phyloP scores from a whole-genome alignment of 2,329 filamentous ascomycete species.

The Clarireedia sp. region DNA sequence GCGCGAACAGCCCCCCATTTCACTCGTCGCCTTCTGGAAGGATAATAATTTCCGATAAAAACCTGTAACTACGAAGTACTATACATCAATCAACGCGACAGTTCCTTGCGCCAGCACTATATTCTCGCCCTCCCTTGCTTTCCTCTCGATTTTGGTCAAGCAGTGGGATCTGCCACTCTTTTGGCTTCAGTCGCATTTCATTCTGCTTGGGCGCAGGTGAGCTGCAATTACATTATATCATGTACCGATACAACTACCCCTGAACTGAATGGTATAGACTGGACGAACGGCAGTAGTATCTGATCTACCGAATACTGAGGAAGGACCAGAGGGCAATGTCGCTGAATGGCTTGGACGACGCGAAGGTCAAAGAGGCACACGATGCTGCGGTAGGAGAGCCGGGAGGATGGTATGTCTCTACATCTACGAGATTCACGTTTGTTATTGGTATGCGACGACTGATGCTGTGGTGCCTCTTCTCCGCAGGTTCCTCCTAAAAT shows the following conservation, averaged over 20 bases:
- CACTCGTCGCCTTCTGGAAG: constrained; percentile 3
- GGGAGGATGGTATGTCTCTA: constrained; percentile 70
- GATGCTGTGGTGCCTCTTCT: constrained; percentile 11
- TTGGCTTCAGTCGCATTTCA: background rate
- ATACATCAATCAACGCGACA: background rate
- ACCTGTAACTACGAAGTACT: background rate
- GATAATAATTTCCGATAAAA: constrained; percentile 7
- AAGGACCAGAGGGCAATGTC: constrained; percentile 56
- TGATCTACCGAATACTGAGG: constrained; percentile 1
- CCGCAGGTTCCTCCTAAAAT: constrained; percentile 89
- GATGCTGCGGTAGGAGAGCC: constrained; percentile 71
- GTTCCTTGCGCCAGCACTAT: background rate
- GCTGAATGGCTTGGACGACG: constrained; percentile 85
- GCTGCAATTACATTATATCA: constrained; percentile 21
- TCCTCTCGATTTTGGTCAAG: background rate
- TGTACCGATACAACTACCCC: constrained; percentile 24
- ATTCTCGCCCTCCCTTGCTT: background rate
- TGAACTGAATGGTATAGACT: constrained; percentile 16
- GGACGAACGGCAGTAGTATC: constrained; percentile 1
- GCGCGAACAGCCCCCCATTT: background rate
- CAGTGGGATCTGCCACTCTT: background rate
- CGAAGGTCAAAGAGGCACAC: constrained; percentile 75
- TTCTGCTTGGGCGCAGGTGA: constrained; percentile 20
- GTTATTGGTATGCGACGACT: constrained; percentile 7
- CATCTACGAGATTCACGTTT: background rate